These are phyloP conservation scores for Cercophora samala DNA, from an alignment of 495 filamentous ascomycete species.

Conservation along the genomic window DNA sequence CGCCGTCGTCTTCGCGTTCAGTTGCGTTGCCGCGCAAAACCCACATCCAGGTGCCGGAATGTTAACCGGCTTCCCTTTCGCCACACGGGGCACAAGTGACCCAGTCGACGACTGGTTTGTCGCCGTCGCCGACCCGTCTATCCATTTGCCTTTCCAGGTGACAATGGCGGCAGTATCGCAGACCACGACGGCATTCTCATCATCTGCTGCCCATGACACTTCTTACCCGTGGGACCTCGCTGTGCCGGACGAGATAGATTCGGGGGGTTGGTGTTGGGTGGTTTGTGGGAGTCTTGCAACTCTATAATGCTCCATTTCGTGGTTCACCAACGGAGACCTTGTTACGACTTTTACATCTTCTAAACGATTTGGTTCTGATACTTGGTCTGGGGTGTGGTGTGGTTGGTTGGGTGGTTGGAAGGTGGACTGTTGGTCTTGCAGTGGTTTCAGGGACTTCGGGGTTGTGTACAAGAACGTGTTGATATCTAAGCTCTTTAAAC, in stretches of 20 bases:
- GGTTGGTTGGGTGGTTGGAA: no score
- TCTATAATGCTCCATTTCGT: slow-evolving; percentile 66
- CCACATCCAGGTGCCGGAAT: slow-evolving; percentile 66
- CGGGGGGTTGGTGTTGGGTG: slow-evolving; percentile 25
- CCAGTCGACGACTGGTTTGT: background rate
- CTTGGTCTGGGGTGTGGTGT: no score
- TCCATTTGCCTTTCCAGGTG: slow-evolving; percentile 16
- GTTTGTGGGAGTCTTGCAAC: slow-evolving; percentile 34
- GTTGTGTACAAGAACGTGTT: no score
- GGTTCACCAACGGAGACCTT: slow-evolving; percentile 74
- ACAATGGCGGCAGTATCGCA: slow-evolving; percentile 53
- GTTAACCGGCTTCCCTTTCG: slow-evolving; percentile 55
- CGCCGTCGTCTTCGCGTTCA: slow-evolving; percentile 63
- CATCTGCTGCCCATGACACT: slow-evolving; percentile 32
- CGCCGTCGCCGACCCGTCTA: slow-evolving; percentile 16
- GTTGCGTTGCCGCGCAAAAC: slow-evolving; percentile 64
- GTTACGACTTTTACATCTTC: slow-evolving; percentile 75
- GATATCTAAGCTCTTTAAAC: no score
- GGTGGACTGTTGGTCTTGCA: no score
- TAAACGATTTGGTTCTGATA: slow-evolving; percentile 62
- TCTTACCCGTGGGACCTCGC: no score
- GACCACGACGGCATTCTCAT: slow-evolving; percentile 47
- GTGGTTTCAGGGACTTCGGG: no score
- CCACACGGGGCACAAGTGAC: no score
- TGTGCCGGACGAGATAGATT: slow-evolving; percentile 39